Base-by-base conservation (phyloP, 148 eudicot genomes). In the Cornus controversa region DNA sequence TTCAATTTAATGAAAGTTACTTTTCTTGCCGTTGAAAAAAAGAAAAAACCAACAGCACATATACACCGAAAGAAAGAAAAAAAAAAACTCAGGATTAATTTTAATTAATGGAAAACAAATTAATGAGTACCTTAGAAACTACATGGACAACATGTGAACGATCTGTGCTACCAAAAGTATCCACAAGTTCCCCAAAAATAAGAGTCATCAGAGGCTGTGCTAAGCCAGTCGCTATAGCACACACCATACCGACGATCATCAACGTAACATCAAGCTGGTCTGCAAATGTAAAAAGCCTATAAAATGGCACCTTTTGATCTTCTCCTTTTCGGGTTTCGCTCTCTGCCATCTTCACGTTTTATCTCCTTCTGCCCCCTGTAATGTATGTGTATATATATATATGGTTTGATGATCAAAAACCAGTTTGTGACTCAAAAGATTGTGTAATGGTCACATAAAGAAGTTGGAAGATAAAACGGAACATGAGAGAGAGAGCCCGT, bases 171-270 rank as follows among this genome's bases (percentile, higher is more conserved):
- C 92, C 96, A 50, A 94, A 91, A 13, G 91, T 79, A 45, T 94
- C 82, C n/a, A 94, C 79, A 31, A 94, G 68, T 6, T 85, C 77
- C 7, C 93, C 88, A 70, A 92, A 85, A 31, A 92, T 70, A 13
- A 92, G 77, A 11, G 97, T 86, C 92, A 90, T 90, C 24, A 94
- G 66, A 34, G 98, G 98, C 82, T 86, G 92, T 1, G 92, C 74
- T 75, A 91, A 1, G 0, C 98, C 98, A 66, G 87, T 91, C 22
- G 47, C 88, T 2, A 82, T 50, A 7, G 91, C 92, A 0, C 85
- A 79, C 0, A 94, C n/a, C 18, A 84, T 68, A 7, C 98, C 98
- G 0, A 88, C 80, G 16, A 82, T 45, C 92, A 92, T 94, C 73
- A 92, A 74, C 16, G 60, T 62, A 2, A 74, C 57, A 73, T 94